Percentiles rank a stretch among this genome's conserved stretches.
These are phyloP conservation scores for Panaeolus papilionaceus DNA, from an alignment of 768 basidiomycete genomes.

Conservation along the genomic window DNA sequence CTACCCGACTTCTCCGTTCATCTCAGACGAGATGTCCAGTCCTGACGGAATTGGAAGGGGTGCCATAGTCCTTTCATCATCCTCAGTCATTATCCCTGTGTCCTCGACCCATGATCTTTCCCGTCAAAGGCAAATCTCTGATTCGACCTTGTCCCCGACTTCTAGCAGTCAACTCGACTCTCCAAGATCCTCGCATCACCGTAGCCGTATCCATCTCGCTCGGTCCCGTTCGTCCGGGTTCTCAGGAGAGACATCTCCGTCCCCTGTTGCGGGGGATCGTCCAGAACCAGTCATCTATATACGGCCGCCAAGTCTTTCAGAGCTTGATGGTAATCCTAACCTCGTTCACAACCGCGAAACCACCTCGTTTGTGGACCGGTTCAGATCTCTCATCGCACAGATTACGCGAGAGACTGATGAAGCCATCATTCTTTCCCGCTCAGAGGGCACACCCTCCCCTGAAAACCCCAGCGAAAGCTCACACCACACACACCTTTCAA, in stretches of 20 bases:
- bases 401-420: constrained; percentile 61
- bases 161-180: constrained; percentile 20
- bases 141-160: constrained; percentile 28
- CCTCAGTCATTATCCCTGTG: background rate
- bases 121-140: constrained; percentile 27
- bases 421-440: constrained; percentile 43
- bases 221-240: constrained; percentile 34
- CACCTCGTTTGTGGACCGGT: constrained; percentile 53
- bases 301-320: constrained; percentile 15
- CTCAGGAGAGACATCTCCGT: constrained; percentile 26
- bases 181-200: constrained; percentile 24
- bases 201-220: constrained; percentile 24
- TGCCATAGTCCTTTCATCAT: background rate
- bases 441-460: constrained; percentile 30
- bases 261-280: constrained; percentile 8
- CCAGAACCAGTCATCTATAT: constrained; percentile 21
- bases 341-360: constrained; percentile 39
- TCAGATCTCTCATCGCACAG: constrained; percentile 55
- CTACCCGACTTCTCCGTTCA: constrained; percentile 15
- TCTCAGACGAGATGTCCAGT: background rate
- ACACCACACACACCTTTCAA: background rate
- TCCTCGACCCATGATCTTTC: constrained; percentile 16
- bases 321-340: constrained; percentile 2
- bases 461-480: constrained; percentile 21
- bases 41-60: background rate